Evolutionary conservation across 371 early-diverging fungal genomes (phyloP).

Genomic region (Smittium culicis): DNA sequence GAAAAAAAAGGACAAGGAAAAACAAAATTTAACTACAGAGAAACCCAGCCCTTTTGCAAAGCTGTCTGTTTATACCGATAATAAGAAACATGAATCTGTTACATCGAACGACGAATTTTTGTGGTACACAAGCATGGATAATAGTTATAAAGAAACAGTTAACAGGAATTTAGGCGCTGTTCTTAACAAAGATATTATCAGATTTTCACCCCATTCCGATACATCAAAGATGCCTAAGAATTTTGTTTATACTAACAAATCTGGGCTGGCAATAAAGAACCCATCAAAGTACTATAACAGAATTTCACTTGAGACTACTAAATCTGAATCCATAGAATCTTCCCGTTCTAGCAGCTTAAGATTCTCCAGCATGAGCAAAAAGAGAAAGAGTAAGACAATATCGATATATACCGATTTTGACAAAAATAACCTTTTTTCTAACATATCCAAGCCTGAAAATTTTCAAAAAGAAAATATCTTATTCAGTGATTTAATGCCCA

Average conservation of each 20-base stretch:
- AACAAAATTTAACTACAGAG: neutral
- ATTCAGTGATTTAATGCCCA: too few species aligned
- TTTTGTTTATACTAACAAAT: neutral
- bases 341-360: neutral
- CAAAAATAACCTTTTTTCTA: too few species aligned
- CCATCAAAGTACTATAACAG: neutral
- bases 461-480: neutral
- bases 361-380: neutral
- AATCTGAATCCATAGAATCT: neutral
- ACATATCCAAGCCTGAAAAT: too few species aligned
- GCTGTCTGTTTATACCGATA: too few species aligned
- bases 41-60: neutral
- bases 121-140: neutral
- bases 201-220: neutral
- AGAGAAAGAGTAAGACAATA: neutral
- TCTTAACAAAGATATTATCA: neutral
- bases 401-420: neutral
- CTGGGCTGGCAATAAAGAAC: neutral
- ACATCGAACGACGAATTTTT: neutral
- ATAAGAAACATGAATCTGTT: neutral
- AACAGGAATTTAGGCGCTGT: neutral
- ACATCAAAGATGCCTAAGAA: neutral
- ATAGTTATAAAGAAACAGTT: neutral
- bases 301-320: neutral
- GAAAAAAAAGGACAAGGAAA: neutral